Percentiles rank a stretch among this genome's conserved stretches.
phyloP scores from a whole-genome alignment of 495 filamentous ascomycete species.

The Trichoderma gamsii region DNA sequence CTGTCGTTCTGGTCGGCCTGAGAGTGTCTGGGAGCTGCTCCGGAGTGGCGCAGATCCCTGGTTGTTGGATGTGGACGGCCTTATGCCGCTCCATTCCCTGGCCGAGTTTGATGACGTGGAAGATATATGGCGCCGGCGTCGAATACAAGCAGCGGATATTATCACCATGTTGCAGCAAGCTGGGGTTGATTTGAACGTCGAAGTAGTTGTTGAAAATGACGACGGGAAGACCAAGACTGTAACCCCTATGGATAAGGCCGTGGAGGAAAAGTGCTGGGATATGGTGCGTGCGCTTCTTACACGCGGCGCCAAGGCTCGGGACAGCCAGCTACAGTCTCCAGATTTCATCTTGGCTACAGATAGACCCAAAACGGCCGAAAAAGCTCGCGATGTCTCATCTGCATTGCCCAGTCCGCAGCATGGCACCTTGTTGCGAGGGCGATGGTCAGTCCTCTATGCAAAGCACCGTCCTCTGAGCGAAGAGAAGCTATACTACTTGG shows the following conservation, averaged over 20 bases:
- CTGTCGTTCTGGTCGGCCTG: constrained; percentile 5
- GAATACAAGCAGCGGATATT: neutral
- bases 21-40: constrained; percentile 5
- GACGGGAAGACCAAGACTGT: neutral
- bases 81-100: constrained; percentile 2
- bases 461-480: neutral
- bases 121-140: neutral
- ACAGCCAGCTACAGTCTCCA: neutral
- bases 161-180: neutral
- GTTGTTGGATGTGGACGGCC: neutral
- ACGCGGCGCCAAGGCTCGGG: neutral
- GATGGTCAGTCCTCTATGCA: neutral
- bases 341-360: neutral
- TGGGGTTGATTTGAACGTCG: neutral
- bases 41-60: neutral
- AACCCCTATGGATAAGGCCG: neutral
- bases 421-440: neutral
- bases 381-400: neutral
- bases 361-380: neutral
- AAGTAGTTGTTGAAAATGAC: neutral
- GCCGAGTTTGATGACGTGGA: neutral
- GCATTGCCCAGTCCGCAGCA: neutral
- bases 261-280: neutral
- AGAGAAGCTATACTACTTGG: neutral
- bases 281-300: neutral